These are phyloP conservation scores for Zoysia pacifica DNA, from an alignment of 176 grass and related monocot genomes.

Conservation along the genomic window DNA sequence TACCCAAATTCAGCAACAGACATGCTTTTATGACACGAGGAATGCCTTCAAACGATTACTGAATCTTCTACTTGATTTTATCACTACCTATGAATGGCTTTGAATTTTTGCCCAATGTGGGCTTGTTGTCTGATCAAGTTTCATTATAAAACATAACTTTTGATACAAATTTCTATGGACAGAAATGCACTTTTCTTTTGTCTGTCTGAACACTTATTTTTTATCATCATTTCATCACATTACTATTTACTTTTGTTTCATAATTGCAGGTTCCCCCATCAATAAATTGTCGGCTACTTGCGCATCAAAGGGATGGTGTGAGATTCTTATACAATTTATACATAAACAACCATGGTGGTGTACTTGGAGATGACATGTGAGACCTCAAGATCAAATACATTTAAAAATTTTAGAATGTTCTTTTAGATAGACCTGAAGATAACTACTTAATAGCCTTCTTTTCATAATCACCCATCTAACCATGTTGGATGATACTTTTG, in stretches of 20 bases:
- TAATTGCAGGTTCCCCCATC: slow-evolving; percentile 77
- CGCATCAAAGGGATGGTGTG: slow-evolving; percentile 82
- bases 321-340: slow-evolving; percentile 89
- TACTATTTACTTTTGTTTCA: slow-evolving; percentile 27
- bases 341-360: slow-evolving; percentile 85
- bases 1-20: background rate
- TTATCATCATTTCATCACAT: slow-evolving; percentile 10
- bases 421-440: background rate
- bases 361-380: slow-evolving; percentile 99
- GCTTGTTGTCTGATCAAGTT: background rate
- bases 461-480: slow-evolving; percentile 1
- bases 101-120: background rate
- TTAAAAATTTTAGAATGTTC: background rate
- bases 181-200: slow-evolving; percentile 22
- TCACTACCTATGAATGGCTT: background rate
- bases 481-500: slow-evolving; percentile 19
- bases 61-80: slow-evolving; percentile 17
- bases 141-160: slow-evolving; percentile 11
- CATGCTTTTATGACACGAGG: background rate
- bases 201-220: background rate
- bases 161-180: slow-evolving; percentile 2
- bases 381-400: slow-evolving; percentile 5
- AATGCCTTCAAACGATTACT: slow-evolving; percentile 21
- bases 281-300: slow-evolving; percentile 82
- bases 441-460: background rate